Percentiles rank a stretch among this genome's conserved stretches.
These are phyloP conservation scores for Camellia japonica DNA, from an alignment of 148 eudicot species.

Conservation along the genomic window DNA sequence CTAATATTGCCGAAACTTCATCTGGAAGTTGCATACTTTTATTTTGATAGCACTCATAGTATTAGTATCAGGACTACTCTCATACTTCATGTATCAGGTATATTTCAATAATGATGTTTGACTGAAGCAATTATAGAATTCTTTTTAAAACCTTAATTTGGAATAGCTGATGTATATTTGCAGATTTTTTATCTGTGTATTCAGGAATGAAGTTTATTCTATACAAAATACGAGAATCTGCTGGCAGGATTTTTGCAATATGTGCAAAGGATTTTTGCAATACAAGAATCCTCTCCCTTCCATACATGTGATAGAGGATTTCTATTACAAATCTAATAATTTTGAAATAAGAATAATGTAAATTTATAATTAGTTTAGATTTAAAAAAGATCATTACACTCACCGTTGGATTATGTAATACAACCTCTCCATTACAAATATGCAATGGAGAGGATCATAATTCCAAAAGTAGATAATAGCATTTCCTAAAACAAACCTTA, in stretches of 20 bases:
- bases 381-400: too few species aligned
- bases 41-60: constrained; percentile 31
- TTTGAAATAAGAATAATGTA: too few species aligned
- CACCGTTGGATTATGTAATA: too few species aligned
- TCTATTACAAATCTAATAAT: too few species aligned
- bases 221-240: constrained; percentile 25
- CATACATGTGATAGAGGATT: too few species aligned
- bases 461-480: too few species aligned
- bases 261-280: constrained; percentile 11
- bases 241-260: constrained; percentile 29
- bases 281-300: too few species aligned
- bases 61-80: constrained; percentile 16
- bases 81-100: constrained; percentile 31
- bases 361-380: too few species aligned
- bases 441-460: too few species aligned
- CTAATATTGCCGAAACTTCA: constrained; percentile 16
- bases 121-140: not conserved
- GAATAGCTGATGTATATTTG: not conserved
- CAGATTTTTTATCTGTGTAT: constrained; percentile 35
- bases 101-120: not conserved
- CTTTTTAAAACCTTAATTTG: not conserved
- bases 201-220: constrained; percentile 35
- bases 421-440: too few species aligned
- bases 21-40: constrained; percentile 21
- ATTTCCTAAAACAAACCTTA: too few species aligned